phyloP scores from a whole-genome alignment of 2,329 filamentous ascomycete genomes.

The Allantophomopsis lycopodina region DNA sequence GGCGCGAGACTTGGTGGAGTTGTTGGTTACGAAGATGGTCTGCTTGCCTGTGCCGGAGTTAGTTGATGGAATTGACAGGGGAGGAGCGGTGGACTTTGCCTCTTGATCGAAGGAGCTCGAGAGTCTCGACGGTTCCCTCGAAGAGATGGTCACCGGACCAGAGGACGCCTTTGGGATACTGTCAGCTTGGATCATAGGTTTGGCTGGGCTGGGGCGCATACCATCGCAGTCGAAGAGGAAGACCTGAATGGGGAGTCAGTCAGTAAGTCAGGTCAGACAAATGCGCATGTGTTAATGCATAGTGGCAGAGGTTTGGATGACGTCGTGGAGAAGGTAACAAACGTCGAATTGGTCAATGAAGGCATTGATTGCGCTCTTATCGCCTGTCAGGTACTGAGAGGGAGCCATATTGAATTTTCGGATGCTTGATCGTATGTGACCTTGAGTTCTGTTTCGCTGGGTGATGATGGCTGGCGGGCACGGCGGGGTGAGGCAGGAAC shows the following conservation, averaged over 20 bases:
- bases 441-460: no score
- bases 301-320: slow-evolving; percentile 1
- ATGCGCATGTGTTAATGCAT: slow-evolving; percentile 1
- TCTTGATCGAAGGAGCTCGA: slow-evolving; percentile 69
- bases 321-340: slow-evolving; percentile 25
- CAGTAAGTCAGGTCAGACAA: slow-evolving; percentile 6
- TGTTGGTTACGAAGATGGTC: slow-evolving; percentile 95
- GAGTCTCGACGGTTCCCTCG: slow-evolving; percentile 70
- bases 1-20: slow-evolving; percentile 87
- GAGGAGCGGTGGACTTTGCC: slow-evolving; percentile 33
- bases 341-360: slow-evolving; percentile 92
- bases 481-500: no score
- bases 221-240: slow-evolving; percentile 98
- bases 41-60: slow-evolving; percentile 54
- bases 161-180: slow-evolving; percentile 55
- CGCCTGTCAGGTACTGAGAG: slow-evolving; percentile 63
- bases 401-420: neutral
- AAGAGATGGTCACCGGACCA: slow-evolving; percentile 94
- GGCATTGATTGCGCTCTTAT: slow-evolving; percentile 60
- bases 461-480: no score
- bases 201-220: slow-evolving; percentile 27
- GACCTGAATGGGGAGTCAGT: slow-evolving; percentile 35
- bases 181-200: slow-evolving; percentile 2
- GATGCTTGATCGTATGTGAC: slow-evolving; percentile 3
- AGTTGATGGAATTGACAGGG: slow-evolving; percentile 1